Base-by-base conservation (phyloP, 805 yeast genomes). In the Saccharomycopsis capsularis region DNA sequence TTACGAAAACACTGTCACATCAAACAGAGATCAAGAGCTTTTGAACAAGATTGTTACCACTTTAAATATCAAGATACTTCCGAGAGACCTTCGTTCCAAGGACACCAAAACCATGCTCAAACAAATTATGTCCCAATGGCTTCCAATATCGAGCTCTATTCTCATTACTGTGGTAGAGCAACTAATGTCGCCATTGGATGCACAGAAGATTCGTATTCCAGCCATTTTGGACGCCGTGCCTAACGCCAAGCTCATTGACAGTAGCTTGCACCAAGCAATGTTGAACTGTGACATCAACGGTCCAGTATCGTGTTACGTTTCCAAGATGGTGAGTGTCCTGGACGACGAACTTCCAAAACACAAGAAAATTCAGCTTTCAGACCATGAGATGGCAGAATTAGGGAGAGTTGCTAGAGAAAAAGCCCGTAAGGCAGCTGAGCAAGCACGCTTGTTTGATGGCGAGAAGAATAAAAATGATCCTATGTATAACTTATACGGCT, bases 251-350 rank as follows among this genome's bases (percentile, higher is more conserved):
- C 55, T 70, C 13, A 64, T 86, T 0, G 82, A 81, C 51, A 58
- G 69, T 0, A 25, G 15, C 15, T 67, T 87, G 39, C 68, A 70
- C 42, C 58, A 68, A 3, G 75, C 86, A 1, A 82, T 93, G 79
- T 59, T 70, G 24, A 56, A 63, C 0, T 91, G 98, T 68, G 84
- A 83, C 55, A 66, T 73, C n/a, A 58, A 68, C 1, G 85, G 90
- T 1, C 81, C 86, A 0, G 68, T 69, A 2, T 71, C 76, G 59
- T 95, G 95, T 0, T 93, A 83, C 63, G 87, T 91, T 0, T 88
- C 97, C 1, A 93, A 93, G 59, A 85, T 91, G 69, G 63, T 93
- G 1, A 86, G 96, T 0, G 74, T 93, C 19, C 95, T 96, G 1
- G 82, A 80, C 48, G 76, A 71, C 18, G 96, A 89, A 48, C 67